Conservation (phyloP, 2,329 filamentous ascomycete species). For the Paecilomyces niveus region DNA sequence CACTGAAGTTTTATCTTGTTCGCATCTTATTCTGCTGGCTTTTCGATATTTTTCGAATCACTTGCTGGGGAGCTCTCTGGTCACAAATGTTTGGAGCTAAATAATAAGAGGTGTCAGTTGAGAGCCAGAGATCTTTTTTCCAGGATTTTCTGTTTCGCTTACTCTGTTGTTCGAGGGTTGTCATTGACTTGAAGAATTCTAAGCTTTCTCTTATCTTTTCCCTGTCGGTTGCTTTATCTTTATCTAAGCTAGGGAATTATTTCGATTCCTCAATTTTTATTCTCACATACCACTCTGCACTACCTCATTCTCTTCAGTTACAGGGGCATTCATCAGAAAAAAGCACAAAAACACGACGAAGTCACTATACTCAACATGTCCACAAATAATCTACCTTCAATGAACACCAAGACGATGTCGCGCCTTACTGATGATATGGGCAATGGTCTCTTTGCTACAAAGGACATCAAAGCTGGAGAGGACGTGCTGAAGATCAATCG, state of each 20-base stretch:
- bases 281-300: not conserved
- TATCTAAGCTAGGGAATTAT: not conserved
- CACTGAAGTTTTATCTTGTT: too few species aligned
- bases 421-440: slow-evolving; percentile 31
- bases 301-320: not conserved
- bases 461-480: slow-evolving; percentile 42
- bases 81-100: not conserved
- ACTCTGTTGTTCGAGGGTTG: not conserved
- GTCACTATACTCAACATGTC: slow-evolving; percentile 11
- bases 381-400: slow-evolving; percentile 8
- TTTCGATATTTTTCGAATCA: too few species aligned
- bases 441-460: slow-evolving; percentile 49
- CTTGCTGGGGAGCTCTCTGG: too few species aligned
- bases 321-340: not conserved
- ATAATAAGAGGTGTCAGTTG: not conserved
- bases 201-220: not conserved
- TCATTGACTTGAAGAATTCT: not conserved
- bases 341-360: not conserved
- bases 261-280: not conserved
- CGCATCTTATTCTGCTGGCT: not conserved
- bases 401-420: slow-evolving; percentile 17
- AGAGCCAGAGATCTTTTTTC: not conserved
- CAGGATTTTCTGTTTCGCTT: too few species aligned
- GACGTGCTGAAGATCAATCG: slow-evolving; percentile 43
- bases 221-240: not conserved